Conservation (phyloP, 306 rosid species). For the Quercus engelmannii region DNA sequence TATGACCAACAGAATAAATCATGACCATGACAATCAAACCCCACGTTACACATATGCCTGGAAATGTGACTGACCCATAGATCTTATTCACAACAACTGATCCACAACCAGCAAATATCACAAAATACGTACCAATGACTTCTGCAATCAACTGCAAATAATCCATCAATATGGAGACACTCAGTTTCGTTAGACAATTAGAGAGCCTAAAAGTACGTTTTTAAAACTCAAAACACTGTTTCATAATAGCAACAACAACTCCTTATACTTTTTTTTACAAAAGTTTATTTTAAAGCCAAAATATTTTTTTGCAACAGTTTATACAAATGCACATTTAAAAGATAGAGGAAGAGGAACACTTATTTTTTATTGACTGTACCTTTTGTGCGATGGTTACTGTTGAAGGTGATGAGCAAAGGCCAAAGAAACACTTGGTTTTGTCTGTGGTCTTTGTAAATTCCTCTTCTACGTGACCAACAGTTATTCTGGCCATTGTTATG, state of each 20-base stretch:
- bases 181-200: too few relatives aligned
- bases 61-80: slow-evolving; percentile 29
- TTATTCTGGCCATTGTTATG: slow-evolving; percentile 12
- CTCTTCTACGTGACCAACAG: slow-evolving; percentile 1
- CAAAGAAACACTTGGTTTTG: background rate
- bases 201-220: too few relatives aligned
- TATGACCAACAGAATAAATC: slow-evolving; percentile 33
- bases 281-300: too few relatives aligned
- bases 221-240: too few relatives aligned
- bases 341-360: background rate
- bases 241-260: too few relatives aligned
- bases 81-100: slow-evolving; percentile 31
- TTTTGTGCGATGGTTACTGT: slow-evolving; percentile 14
- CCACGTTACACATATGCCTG: slow-evolving; percentile 35
- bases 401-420: slow-evolving; percentile 15
- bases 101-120: slow-evolving; percentile 38
- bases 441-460: background rate
- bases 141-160: slow-evolving; percentile 33
- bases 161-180: too few relatives aligned
- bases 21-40: slow-evolving; percentile 38
- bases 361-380: background rate
- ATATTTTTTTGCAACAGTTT: too few relatives aligned
- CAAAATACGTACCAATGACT: slow-evolving; percentile 32
- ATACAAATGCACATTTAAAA: too few relatives aligned
- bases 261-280: too few relatives aligned